Base-by-base conservation (phyloP, 768 basidiomycete genomes). In the Xerocomus brunneocitrinus region DNA sequence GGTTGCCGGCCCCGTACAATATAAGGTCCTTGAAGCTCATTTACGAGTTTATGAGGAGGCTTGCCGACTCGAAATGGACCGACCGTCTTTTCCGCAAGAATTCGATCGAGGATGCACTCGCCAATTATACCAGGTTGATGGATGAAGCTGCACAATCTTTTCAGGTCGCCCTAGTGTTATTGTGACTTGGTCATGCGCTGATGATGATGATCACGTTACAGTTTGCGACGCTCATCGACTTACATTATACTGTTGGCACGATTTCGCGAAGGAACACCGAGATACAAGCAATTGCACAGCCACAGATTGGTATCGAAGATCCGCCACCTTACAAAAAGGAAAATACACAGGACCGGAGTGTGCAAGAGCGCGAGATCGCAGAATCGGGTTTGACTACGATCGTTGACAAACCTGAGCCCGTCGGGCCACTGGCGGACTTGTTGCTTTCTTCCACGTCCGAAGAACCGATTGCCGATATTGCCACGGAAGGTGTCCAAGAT, bases 111-210 rank as follows among this genome's bases (percentile, higher is more conserved):
- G 63, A 60, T 32, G 69, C 76, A 4, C 64, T 79, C 4, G 59
- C 39, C 2, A 66, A 71, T 8, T 72, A 70, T 44, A 62, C 67
- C 34, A 60, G 50, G 19, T 62, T 65, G 44, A 59, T 79, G 32
- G 73, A 77, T 24, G 78, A 79, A 24, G 75, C 79, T 10, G 69
- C 73, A 10, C 72, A 73, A 45, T 72, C 77, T 8, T 78, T 79
- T 53, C 78, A 79, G 69, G 79, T 76, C 3, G 10, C 50, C 34
- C 8, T 41, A 7, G 16, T 39, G 13, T 47, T 43, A 7, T 30
- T 22, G 9, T 28, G 16, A 25, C 25, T 5, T 2, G 2, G 36
- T 32, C 3, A 42, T 22, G 14, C 53, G 13, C 25, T 46, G 16
- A 41, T 40, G 13, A 5, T 34, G 24, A 52, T n/a, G n/a, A 4